Conservation (phyloP, 176 grass and related monocot species). For the maize (Zea mays) region Zm-B73-REFERENCE-NAM-5.0 NC_050102.1:52210001-52210500, state of each 20-base stretch:
- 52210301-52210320: background rate
- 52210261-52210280: background rate
- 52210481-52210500: background rate
- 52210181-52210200: background rate
- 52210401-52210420: background rate
- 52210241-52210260: background rate
- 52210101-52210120: background rate
- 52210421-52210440: background rate
- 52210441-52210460: background rate
- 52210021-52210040: background rate
- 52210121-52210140: background rate
- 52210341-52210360: background rate
- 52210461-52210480: background rate
- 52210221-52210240: background rate
- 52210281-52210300: background rate
- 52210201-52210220: background rate
- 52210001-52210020: background rate
- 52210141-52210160: background rate
- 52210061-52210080: background rate
- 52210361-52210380: slow-evolving; percentile 17
- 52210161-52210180: too few species aligned
- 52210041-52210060: background rate
- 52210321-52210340: background rate
- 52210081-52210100: background rate
- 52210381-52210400: background rate